A percentile compares a stretch with the other conserved stretches of the same genome.
These are phyloP conservation scores for Cytospora schulzeri DNA, from an alignment of 2,329 filamentous ascomycete genomes.

Conservation along the genomic window DNA sequence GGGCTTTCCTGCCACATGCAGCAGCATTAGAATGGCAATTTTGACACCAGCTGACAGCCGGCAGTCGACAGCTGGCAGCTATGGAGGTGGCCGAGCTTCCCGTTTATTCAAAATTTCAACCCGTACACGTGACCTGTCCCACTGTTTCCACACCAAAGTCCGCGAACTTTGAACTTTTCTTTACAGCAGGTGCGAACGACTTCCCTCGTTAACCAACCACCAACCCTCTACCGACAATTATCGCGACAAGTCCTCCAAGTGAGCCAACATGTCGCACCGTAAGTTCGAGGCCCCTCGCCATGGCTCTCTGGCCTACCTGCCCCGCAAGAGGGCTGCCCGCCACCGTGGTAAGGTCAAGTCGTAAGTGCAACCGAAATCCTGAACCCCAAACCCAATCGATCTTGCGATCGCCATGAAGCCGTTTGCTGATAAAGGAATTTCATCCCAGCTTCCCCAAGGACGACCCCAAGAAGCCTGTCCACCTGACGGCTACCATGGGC, in stretches of 20 bases:
- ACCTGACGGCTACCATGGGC: conserved; percentile 96
- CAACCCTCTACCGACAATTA: conserved; percentile 22
- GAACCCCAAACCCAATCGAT: conserved; percentile 4
- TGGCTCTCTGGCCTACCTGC: conserved; percentile 87
- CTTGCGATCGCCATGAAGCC: background rate
- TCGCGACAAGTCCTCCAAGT: conserved; percentile 23
- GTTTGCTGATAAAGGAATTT: conserved; percentile 10
- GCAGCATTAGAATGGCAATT: background rate
- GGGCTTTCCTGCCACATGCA: too few species aligned
- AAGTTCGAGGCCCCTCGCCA: conserved; percentile 86
- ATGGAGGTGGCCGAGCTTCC: background rate
- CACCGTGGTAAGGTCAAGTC: conserved; percentile 98
- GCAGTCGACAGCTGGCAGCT: background rate
- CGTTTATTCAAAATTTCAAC: background rate
- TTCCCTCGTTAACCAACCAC: conserved; percentile 9
- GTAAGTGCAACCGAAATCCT: conserved; percentile 58
- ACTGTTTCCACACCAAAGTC: conserved; percentile 19
- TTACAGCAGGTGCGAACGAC: background rate
- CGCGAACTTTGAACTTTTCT: conserved; percentile 19
- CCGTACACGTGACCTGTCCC: conserved; percentile 19
- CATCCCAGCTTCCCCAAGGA: conserved; percentile 92
- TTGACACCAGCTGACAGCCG: background rate
- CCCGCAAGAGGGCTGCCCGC: conserved; percentile 88
- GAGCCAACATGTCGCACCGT: conserved; percentile 49
- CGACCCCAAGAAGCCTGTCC: conserved; percentile 99